phyloP scores from a whole-genome alignment of 345 rosid genomes.

The Bruguiera parviflora region DNA sequence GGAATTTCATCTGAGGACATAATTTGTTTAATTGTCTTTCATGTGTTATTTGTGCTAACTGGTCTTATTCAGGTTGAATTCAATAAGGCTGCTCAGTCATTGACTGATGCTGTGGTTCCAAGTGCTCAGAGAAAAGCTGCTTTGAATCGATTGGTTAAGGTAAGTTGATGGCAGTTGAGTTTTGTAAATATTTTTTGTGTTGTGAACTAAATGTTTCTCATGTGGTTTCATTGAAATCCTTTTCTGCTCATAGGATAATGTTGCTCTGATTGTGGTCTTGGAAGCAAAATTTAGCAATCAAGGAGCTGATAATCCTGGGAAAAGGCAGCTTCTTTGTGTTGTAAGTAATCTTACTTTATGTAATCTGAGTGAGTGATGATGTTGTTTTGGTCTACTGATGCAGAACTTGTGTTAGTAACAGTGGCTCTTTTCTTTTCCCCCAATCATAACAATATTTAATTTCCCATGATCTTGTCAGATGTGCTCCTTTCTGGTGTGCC shows the following conservation, averaged over 20 bases:
- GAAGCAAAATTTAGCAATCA: conserved; percentile 91
- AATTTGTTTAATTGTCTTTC: too few species aligned
- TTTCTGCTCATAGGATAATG: conserved; percentile 61
- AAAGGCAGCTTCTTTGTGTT: conserved; percentile 91
- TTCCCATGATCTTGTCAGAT: too few species aligned
- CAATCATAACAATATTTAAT: too few species aligned
- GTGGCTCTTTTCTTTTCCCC: background rate
- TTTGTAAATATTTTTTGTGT: conserved; percentile 1
- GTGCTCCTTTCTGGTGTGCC: too few species aligned
- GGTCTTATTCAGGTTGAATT: conserved; percentile 75
- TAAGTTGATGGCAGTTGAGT: conserved; percentile 21
- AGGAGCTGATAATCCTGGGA: conserved; percentile 78
- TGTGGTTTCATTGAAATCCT: conserved; percentile 18
- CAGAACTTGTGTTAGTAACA: background rate
- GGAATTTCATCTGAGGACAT: conserved; percentile 13
- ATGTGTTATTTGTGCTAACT: background rate
- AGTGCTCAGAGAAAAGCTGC: conserved; percentile 81
- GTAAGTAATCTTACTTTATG: conserved; percentile 40
- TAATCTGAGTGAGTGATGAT: background rate
- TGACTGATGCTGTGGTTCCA: conserved; percentile 87
- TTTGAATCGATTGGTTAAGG: conserved; percentile 85
- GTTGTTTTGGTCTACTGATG: background rate
- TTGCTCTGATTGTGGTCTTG: conserved; percentile 83
- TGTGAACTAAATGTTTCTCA: background rate
- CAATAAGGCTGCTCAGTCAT: conserved; percentile 96